These are phyloP conservation scores for Exophiala sideris DNA, from an alignment of 2,329 filamentous ascomycete species.

Conservation along the genomic window DNA sequence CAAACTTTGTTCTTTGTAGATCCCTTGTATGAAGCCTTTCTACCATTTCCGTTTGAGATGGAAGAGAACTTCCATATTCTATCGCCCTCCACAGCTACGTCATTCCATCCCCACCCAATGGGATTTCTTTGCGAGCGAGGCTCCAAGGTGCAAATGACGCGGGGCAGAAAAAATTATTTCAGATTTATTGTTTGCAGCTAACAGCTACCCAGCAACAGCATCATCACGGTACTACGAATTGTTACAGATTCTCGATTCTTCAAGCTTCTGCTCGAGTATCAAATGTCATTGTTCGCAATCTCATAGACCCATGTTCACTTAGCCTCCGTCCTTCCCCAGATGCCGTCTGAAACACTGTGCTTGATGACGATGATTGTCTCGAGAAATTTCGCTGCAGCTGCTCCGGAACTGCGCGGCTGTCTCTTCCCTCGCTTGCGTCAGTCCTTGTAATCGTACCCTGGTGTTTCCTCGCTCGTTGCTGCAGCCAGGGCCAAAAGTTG, in stretches of 20 bases:
- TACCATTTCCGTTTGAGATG: no score
- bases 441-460: conserved; percentile 13
- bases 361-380: conserved; percentile 47
- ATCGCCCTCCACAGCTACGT: no score
- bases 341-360: conserved; percentile 61
- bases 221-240: no score
- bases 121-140: no score
- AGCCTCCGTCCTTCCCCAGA: conserved; percentile 32
- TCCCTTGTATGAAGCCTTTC: no score
- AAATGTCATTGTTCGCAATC: conserved; percentile 5
- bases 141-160: no score
- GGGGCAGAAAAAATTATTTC: no score
- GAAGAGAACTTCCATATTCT: no score
- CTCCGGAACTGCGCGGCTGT: conserved; percentile 21
- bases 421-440: conserved; percentile 13
- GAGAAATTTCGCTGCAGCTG: conserved; percentile 7
- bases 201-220: neutral
- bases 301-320: conserved; percentile 3
- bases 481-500: conserved; percentile 59
- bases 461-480: conserved; percentile 34
- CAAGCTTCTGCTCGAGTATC: conserved; percentile 5
- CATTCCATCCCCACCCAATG: no score
- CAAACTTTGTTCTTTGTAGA: no score
- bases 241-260: neutral
- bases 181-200: neutral